Base-by-base conservation (phyloP, 202 grass and related monocot genomes). In the Musa balbisiana region DNA sequence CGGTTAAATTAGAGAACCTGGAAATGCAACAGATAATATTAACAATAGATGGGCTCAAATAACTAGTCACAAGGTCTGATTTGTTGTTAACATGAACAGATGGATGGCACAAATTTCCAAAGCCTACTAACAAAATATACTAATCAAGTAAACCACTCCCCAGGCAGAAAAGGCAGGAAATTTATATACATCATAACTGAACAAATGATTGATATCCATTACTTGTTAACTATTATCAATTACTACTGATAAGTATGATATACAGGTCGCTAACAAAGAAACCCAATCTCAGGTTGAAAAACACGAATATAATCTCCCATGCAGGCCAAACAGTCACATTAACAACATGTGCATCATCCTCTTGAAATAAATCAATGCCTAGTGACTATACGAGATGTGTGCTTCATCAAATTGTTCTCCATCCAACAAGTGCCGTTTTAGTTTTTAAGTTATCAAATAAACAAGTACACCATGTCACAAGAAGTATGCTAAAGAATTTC, bases 1-100 rank as follows among this genome's bases (percentile, higher is more conserved):
- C 95, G 22, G 91, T 99, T 82, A 99, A 84, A 77, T 99, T 76
- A 78, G 81, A 85, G 81, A 92, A 99, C 66, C 95, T 99, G 83
- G 3, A 62, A 76, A 64, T 55, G 1, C 74, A 53, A 62, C 20
- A 0, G 3, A 49, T 52, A 71, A 49, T 73, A 62, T 62, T 66
- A 80, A 78, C 23, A 53, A 19, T 67, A 76, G 14, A 59, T 75
- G 10, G 58, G 58, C 64, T 52, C 49, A 11, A 24, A 70, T 14
- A 8, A 67, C 26, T 67, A 67, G 11, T 15, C 64, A 67, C 64
- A 25, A 24, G 12, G 14, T 15, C 64, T 67, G 13, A 5, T 29
- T 29, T 43, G 33, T 29, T 12, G 33, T 43, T 33, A 29, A 13
- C 64, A 67, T 29, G 8, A 17, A 43, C 3, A 43, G 25, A 43